Percentiles rank a stretch among this genome's conserved stretches.
phyloP scores from a whole-genome alignment of 352 stramenopile species.

The Sclerospora graminicola region DNA sequence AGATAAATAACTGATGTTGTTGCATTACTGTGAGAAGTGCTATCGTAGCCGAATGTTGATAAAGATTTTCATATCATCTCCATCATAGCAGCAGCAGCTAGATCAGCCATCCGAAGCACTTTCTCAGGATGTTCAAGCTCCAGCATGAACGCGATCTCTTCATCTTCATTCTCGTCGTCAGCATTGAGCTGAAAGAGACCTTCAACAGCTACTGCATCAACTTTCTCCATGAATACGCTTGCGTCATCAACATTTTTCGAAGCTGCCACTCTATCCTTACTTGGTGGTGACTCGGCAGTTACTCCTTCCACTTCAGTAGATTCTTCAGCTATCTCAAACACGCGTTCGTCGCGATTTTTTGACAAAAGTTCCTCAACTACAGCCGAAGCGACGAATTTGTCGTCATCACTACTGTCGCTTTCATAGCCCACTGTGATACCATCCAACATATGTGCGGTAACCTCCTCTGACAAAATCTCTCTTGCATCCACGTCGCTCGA shows the following conservation, averaged over 20 bases:
- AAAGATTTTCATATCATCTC: conserved; percentile 1
- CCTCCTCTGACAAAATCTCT: neutral
- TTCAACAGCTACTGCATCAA: neutral
- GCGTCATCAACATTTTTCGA: neutral
- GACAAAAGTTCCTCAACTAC: neutral
- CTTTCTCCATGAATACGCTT: neutral
- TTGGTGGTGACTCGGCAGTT: neutral
- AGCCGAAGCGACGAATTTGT: neutral
- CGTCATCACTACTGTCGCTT: neutral
- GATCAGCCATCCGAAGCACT: conserved; percentile 22
- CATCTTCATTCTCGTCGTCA: conserved; percentile 6
- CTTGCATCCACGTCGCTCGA: neutral
- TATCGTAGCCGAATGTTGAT: conserved; percentile 1
- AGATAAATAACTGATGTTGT: conserved; percentile 13
- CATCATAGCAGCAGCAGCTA: conserved; percentile 17
- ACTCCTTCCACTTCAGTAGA: neutral
- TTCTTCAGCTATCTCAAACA: conserved; percentile 1
- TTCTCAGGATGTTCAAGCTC: conserved; percentile 18
- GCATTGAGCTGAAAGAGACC: neutral
- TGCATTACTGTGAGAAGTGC: neutral
- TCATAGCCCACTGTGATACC: neutral
- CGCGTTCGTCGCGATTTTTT: neutral
- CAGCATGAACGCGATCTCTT: conserved; percentile 26
- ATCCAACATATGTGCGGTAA: neutral
- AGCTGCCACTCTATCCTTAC: neutral